phyloP scores from a whole-genome alignment of 768 basidiomycete species.

The Russula vinacea region DNA sequence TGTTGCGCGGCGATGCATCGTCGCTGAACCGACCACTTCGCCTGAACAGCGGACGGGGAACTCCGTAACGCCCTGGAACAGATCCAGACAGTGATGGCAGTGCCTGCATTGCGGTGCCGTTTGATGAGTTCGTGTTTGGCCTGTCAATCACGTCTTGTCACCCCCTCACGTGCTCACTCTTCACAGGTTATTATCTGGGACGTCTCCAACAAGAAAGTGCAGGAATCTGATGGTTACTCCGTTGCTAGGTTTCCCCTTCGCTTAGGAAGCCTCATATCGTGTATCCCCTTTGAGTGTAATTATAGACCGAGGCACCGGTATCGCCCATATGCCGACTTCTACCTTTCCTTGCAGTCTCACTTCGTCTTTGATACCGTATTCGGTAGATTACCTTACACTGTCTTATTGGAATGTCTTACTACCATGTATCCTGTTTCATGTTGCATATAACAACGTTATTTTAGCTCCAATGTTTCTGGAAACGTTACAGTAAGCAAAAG shows the following conservation, averaged over 20 bases:
- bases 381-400: not conserved
- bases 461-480: too few relatives aligned
- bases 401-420: not conserved
- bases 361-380: not conserved
- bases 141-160: not conserved
- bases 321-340: not conserved
- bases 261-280: not conserved
- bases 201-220: constrained; percentile 27
- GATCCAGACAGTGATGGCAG: constrained; percentile 22
- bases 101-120: constrained; percentile 12
- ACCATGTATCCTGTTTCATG: not conserved
- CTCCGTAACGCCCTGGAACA: constrained; percentile 24
- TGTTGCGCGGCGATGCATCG: constrained; percentile 20
- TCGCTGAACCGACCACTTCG: constrained; percentile 11
- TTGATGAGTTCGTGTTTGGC: constrained; percentile 24
- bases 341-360: not conserved
- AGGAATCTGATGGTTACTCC: constrained; percentile 16
- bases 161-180: not conserved
- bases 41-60: constrained; percentile 21
- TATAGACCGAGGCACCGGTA: not conserved
- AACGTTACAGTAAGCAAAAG: too few relatives aligned
- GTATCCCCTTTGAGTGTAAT: not conserved
- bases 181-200: constrained; percentile 23
- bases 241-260: not conserved
- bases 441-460: not conserved